Percentiles rank a stretch among this genome's conserved stretches.
These are phyloP conservation scores for Taphrina pruni DNA, from an alignment of 1,139 yeast species.

Conservation along the genomic window DNA sequence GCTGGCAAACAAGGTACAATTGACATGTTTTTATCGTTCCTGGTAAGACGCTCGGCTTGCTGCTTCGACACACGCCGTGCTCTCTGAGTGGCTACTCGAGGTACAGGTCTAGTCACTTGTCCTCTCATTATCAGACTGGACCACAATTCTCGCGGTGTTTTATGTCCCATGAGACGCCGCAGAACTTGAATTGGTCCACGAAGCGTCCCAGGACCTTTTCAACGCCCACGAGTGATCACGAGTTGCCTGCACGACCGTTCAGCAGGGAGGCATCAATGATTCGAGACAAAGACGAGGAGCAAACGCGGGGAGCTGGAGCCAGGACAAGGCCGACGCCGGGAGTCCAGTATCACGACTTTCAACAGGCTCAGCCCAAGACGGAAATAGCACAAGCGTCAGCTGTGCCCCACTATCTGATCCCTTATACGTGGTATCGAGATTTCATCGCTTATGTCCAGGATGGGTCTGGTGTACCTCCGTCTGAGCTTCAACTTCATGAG, in stretches of 20 bases:
- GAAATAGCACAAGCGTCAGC: constrained; percentile 37
- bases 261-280: constrained; percentile 29
- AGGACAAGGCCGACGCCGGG: constrained; percentile 14
- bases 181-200: constrained; percentile 21
- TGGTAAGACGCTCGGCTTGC: not conserved
- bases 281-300: constrained; percentile 3
- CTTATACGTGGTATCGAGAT: constrained; percentile 21
- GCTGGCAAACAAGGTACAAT: not conserved
- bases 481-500: constrained; percentile 13
- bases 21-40: not conserved
- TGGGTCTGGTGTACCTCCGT: constrained; percentile 16
- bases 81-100: not conserved
- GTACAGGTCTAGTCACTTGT: constrained; percentile 4
- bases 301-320: too few species aligned
- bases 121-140: not conserved
- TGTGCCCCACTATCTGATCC: constrained; percentile 31
- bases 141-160: constrained; percentile 2
- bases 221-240: constrained; percentile 17
- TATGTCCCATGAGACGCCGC: constrained; percentile 26
- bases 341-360: constrained; percentile 22
- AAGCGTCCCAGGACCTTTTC: constrained; percentile 25
- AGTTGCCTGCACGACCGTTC: constrained; percentile 9
- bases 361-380: constrained; percentile 14
- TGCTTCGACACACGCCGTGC: not conserved
- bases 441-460: constrained; percentile 11